Conservation (phyloP, 2,329 filamentous ascomycete genomes). For the Penicillium crustosum region DNA sequence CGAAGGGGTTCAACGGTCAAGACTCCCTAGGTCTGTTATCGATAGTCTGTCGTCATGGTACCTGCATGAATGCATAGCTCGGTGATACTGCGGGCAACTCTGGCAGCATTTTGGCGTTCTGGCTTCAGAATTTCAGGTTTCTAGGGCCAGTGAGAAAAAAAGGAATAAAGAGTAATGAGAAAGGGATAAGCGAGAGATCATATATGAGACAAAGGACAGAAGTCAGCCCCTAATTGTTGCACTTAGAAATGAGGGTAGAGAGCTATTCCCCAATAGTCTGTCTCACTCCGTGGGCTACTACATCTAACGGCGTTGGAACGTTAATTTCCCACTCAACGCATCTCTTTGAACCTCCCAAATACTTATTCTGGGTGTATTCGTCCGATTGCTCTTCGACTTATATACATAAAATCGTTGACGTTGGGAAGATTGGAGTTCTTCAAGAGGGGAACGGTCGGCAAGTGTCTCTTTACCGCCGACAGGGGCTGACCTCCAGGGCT, state of each 20-base stretch:
- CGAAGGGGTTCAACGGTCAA: neutral
- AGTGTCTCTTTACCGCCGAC: conserved; percentile 26
- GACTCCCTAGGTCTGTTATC: neutral
- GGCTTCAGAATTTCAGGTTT: neutral
- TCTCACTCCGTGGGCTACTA: neutral
- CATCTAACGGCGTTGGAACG: neutral
- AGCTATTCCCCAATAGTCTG: conserved; percentile 5
- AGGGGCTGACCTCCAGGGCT: conserved; percentile 17
- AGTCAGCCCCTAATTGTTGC: conserved; percentile 9
- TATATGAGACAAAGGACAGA: conserved; percentile 2
- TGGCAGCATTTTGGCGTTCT: neutral
- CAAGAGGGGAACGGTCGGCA: conserved; percentile 22
- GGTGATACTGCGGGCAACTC: conserved; percentile 2
- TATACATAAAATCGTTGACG: neutral
- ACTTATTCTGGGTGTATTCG: neutral
- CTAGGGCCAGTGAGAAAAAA: neutral
- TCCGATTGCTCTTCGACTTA: neutral
- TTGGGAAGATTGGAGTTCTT: conserved; percentile 5
- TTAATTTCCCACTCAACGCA: neutral
- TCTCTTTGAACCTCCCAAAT: neutral
- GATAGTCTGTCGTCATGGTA: conserved; percentile 7
- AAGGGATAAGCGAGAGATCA: conserved; percentile 1
- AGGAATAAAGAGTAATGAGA: neutral
- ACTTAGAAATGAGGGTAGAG: conserved; percentile 1
- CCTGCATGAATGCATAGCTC: conserved; percentile 14